Conservation (phyloP, 2,329 filamentous ascomycete species). For the Cladophialophora carrionii region DNA sequence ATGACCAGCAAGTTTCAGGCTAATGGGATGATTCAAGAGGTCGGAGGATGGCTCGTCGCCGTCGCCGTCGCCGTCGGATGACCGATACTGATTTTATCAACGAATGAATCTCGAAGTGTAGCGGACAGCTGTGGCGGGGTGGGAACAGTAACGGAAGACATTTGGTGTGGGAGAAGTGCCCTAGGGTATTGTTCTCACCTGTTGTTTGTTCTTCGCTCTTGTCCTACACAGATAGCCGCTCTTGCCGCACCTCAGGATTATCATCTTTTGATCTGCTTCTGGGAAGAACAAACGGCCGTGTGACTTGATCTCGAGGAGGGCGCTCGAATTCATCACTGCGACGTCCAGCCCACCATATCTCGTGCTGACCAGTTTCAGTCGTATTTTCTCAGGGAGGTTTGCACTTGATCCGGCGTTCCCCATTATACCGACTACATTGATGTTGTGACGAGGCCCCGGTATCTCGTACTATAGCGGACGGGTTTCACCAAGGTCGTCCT, state of each 20-base stretch:
- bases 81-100: neutral
- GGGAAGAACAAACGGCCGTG: neutral
- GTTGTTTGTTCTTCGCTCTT: constrained; percentile 18
- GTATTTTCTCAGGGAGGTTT: neutral
- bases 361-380: neutral
- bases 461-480: neutral
- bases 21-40: neutral
- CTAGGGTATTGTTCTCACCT: neutral
- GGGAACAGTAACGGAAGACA: neutral
- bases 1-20: neutral
- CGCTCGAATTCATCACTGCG: neutral
- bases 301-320: neutral
- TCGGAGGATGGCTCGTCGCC: neutral
- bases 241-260: neutral
- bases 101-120: neutral
- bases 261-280: neutral
- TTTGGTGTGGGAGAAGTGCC: neutral
- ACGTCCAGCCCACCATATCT: neutral
- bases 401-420: neutral
- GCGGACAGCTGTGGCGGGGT: no score
- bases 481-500: neutral
- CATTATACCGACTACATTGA: neutral
- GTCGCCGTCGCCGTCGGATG: neutral
- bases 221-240: constrained; percentile 9
- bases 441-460: neutral